A percentile compares a stretch with the other conserved stretches of the same genome.
phyloP scores from a whole-genome alignment of 2,329 filamentous ascomycete species.

The Septoria petroselini region DNA sequence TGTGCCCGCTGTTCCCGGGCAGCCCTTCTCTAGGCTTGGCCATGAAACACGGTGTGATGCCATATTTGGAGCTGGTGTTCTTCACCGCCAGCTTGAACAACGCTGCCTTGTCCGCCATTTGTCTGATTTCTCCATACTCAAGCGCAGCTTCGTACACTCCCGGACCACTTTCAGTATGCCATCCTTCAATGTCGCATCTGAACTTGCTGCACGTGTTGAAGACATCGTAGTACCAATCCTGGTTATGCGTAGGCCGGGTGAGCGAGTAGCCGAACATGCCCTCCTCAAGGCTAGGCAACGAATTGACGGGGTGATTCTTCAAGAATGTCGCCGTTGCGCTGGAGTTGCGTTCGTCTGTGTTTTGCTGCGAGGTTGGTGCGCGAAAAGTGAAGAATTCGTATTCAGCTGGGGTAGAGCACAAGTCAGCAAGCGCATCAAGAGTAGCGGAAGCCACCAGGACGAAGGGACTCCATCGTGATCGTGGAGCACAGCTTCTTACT shows the following conservation, averaged over 20 bases:
- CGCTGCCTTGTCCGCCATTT: constrained; percentile 88
- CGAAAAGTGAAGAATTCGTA: constrained; percentile 95
- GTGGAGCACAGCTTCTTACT: constrained; percentile 32
- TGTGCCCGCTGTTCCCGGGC: constrained; percentile 92
- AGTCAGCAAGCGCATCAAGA: constrained; percentile 19
- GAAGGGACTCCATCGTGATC: background rate
- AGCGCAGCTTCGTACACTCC: constrained; percentile 95
- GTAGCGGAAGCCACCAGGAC: background rate
- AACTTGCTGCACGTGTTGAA: constrained; percentile 78
- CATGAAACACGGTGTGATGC: constrained; percentile 98
- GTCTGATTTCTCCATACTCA: constrained; percentile 79
- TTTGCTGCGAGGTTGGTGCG: constrained; percentile 51
- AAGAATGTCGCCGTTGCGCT: constrained; percentile 73
- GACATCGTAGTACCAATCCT: constrained; percentile 87
- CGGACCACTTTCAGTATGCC: constrained; percentile 92
- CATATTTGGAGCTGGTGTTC: constrained; percentile 78
- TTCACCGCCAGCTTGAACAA: constrained; percentile 96
- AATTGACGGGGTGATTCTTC: constrained; percentile 65
- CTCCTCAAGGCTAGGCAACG: constrained; percentile 78
- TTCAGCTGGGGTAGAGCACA: constrained; percentile 59
- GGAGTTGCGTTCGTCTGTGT: constrained; percentile 55
- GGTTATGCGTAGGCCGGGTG: constrained; percentile 81
- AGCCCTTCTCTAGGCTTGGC: constrained; percentile 89
- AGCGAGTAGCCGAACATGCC: constrained; percentile 96
- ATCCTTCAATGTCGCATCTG: constrained; percentile 80